Evolutionary conservation across 768 basidiomycete genomes (phyloP), one percentile per base, ranked within the genome.

Genomic region (Russula earlei): DNA sequence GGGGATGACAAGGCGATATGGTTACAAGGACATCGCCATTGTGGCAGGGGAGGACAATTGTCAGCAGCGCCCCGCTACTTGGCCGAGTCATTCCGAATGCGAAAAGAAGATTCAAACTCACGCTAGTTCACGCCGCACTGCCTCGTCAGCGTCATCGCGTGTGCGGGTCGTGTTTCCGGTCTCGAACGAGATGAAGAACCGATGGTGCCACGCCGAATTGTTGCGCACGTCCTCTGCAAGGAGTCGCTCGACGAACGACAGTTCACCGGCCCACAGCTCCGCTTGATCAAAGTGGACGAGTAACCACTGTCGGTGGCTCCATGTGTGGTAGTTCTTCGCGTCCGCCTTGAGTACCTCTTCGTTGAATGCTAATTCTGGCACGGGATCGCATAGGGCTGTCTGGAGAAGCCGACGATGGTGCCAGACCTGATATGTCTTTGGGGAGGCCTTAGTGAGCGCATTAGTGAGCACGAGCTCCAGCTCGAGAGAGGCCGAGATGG

Each of bases 391-490:
- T 31, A 80, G 74, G 44, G 75, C 70, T 36, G 76, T 76, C 59
- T 91, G 78, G 36, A 92, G 75, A 34, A 91, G 80, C 4, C 86
- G 82, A 41, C 90, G 84, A 66, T 92, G 89, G 71, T 87, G 94
- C 96, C 96, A 98, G 24, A 98, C 94, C 73, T 99, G 96, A 70
- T 98, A 98, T 10, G 86, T 92, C 73, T 98, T 99, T 66, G 97
- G 77, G 69, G 84, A 84, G 62, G 77, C 77, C 61, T 84, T 77
- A 20, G 92, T 88, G 52, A 97, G 78, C 62, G 84, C 84, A 72
- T 96, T 89, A 83, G 96, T 93, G 33, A 95, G 75, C 49, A 70
- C 71, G 1, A 97, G 76, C 72, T 99, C 95, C 4, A 69, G 74
- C n/a, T 83, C 77, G 56, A 98, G 76, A 25, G 87, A 76, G 4